Percentiles rank a stretch among this genome's conserved stretches.
Conservation (phyloP, 2,329 filamentous ascomycete species). For the Hirsutella thompsonii region DNA sequence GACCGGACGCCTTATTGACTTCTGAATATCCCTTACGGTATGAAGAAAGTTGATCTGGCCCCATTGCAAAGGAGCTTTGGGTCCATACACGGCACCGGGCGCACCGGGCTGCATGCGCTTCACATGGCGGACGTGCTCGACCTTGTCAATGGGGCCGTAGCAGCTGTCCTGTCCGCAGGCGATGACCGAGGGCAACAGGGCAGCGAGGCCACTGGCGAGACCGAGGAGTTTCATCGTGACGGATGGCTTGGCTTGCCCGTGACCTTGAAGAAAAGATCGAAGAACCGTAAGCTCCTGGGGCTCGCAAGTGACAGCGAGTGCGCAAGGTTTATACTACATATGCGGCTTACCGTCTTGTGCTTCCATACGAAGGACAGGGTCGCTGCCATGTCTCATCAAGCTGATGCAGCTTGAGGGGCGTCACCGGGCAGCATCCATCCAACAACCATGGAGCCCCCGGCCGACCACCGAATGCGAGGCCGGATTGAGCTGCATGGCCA, state of each 20-base stretch:
- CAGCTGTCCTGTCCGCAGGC: constrained; percentile 25
- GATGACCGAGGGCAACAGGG: constrained; percentile 8
- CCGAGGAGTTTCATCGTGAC: constrained; percentile 5
- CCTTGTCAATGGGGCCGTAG: constrained; percentile 25
- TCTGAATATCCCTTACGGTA: constrained; percentile 21
- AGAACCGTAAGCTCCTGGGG: too few relatives aligned
- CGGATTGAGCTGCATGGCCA: background rate
- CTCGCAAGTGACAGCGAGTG: too few relatives aligned
- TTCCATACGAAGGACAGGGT: too few relatives aligned
- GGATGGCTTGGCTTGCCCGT: background rate
- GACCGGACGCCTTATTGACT: background rate
- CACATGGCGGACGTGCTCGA: constrained; percentile 32
- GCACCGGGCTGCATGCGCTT: constrained; percentile 36
- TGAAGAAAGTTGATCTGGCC: constrained; percentile 51
- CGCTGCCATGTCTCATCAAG: too few relatives aligned
- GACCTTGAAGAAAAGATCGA: too few relatives aligned
- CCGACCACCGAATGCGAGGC: too few relatives aligned
- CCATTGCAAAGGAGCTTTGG: constrained; percentile 39
- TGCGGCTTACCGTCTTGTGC: too few relatives aligned
- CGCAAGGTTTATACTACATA: too few relatives aligned
- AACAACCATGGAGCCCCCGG: background rate
- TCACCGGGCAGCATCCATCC: too few relatives aligned
- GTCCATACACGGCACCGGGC: constrained; percentile 26
- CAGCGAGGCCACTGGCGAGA: constrained; percentile 5
- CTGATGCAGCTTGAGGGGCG: too few relatives aligned